Conservation (phyloP, 768 basidiomycete genomes). For the Pisolithus tinctorius region DNA sequence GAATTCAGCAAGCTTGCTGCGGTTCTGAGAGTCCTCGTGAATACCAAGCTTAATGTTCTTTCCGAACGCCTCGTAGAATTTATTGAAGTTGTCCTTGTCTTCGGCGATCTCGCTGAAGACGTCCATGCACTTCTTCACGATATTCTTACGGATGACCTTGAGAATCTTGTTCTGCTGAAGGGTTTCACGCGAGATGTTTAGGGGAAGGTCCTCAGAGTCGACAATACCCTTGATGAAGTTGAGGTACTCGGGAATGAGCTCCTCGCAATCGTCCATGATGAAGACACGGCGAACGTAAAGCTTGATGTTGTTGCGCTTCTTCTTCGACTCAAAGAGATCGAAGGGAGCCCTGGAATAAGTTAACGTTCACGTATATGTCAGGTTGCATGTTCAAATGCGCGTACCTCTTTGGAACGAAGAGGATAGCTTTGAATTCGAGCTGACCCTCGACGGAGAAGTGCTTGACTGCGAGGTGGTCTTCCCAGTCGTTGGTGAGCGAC, state of each 20-base stretch:
- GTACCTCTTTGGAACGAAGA: slow-evolving; percentile 93
- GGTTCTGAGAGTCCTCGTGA: slow-evolving; percentile 98
- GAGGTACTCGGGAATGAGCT: slow-evolving; percentile 98
- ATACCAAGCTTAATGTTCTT: slow-evolving; percentile 99
- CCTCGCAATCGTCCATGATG: slow-evolving; percentile 99
- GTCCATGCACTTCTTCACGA: slow-evolving; percentile 97
- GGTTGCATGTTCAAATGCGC: slow-evolving; percentile 15
- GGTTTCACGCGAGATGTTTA: slow-evolving; percentile 99
- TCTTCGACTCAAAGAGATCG: slow-evolving; percentile 99
- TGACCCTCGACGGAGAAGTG: slow-evolving; percentile 99
- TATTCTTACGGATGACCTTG: slow-evolving; percentile 98
- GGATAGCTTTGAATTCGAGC: slow-evolving; percentile 99
- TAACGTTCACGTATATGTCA: not conserved
- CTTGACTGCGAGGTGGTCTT: slow-evolving; percentile 98
- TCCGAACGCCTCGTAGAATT: slow-evolving; percentile 98
- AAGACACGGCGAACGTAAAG: slow-evolving; percentile 99
- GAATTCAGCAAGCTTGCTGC: slow-evolving; percentile 98
- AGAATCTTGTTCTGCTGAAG: slow-evolving; percentile 99
- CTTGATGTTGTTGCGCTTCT: slow-evolving; percentile 99
- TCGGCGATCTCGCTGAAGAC: slow-evolving; percentile 94
- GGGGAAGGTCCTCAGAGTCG: slow-evolving; percentile 98
- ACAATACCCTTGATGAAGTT: slow-evolving; percentile 99
- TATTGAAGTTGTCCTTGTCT: slow-evolving; percentile 97
- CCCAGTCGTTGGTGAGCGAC: slow-evolving; percentile 99
- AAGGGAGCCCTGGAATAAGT: slow-evolving; percentile 72